A percentile compares a stretch with the other conserved stretches of the same genome.
phyloP scores from a whole-genome alignment of 306 rosid species.

The Gynostemma pentaphyllum region DNA sequence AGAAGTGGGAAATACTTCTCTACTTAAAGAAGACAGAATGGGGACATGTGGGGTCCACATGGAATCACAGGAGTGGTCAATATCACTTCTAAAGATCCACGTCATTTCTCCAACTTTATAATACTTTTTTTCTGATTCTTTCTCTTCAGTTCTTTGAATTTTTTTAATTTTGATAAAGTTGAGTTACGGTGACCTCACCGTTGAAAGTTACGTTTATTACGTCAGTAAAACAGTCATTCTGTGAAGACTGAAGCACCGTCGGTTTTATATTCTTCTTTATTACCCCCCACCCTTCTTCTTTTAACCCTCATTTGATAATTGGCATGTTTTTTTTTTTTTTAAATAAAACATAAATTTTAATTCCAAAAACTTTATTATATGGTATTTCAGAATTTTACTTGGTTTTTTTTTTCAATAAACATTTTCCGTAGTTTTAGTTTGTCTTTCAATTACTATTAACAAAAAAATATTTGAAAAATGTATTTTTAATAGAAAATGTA shows the following conservation, averaged over 20 bases:
- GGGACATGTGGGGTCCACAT: conserved; percentile 24
- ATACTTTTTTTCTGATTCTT: conserved; percentile 4
- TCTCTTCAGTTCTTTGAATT: not conserved
- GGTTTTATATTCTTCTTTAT: not conserved
- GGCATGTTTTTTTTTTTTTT: no score
- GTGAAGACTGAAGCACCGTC: not conserved
- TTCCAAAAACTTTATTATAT: no score
- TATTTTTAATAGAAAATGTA: no score
- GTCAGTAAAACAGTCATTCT: not conserved
- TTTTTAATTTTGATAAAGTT: not conserved
- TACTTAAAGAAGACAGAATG: conserved; percentile 10
- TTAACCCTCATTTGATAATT: no score
- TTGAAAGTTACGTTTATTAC: not conserved
- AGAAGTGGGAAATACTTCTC: not conserved
- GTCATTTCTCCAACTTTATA: conserved; percentile 22
- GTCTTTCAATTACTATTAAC: no score
- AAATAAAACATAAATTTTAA: no score
- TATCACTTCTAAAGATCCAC: conserved; percentile 25
- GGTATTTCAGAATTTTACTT: no score
- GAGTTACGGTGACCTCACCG: not conserved
- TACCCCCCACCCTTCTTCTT: no score
- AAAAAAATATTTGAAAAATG: no score
- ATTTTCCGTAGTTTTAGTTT: no score
- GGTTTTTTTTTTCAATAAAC: no score
- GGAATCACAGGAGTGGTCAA: conserved; percentile 28